Evolutionary conservation across 2,329 filamentous ascomycete genomes (phyloP).

Genomic region (Colletotrichum sojae): DNA sequence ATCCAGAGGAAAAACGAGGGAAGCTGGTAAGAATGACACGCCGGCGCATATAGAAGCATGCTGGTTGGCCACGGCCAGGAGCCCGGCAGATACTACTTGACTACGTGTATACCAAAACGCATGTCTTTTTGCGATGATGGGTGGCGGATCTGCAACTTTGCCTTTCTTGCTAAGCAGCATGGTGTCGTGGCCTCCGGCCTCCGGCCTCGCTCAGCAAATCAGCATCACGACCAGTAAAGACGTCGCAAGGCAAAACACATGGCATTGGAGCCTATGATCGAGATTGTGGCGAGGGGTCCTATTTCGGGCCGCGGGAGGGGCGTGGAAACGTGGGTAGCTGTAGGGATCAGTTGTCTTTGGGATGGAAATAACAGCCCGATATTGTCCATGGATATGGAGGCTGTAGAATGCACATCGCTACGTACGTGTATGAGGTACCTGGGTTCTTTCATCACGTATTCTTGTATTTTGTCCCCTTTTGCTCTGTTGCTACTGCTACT

Average conservation of each 20-base stretch:
- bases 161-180: neutral
- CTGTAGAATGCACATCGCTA: neutral
- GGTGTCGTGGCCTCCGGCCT: neutral
- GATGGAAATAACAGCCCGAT: no score
- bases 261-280: neutral
- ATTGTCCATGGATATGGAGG: neutral
- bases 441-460: neutral
- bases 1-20: neutral
- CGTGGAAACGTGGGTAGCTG: neutral
- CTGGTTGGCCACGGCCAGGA: neutral
- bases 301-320: neutral
- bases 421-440: no score
- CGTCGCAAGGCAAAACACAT: conserved; percentile 3
- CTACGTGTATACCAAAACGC: neutral
- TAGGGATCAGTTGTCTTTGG: no score
- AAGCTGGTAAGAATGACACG: neutral
- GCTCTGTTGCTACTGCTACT: neutral
- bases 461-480: neutral
- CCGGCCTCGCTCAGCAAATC: conserved; percentile 4
- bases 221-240: neutral
- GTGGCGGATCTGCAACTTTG: conserved; percentile 15
- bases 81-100: neutral
- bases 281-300: neutral
- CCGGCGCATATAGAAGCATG: no score
- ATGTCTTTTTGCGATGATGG: neutral